phyloP scores from a whole-genome alignment of 2,329 filamentous ascomycete species.

The Cadophora luteo-olivacea region DNA sequence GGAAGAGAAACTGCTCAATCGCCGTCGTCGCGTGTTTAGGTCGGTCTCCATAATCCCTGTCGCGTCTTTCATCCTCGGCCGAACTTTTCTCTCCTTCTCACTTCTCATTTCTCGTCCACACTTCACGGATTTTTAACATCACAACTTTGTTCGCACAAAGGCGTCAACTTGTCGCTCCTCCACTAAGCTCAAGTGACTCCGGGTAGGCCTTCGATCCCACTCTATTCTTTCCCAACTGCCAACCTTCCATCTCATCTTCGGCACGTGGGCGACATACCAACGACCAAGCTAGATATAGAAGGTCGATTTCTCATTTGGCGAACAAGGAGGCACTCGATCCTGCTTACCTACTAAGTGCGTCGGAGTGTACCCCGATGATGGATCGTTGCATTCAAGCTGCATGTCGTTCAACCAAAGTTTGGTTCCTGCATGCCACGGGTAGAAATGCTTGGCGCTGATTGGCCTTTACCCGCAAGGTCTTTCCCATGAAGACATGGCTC shows the following conservation, averaged over 20 bases:
- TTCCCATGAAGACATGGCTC: neutral
- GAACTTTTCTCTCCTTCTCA: neutral
- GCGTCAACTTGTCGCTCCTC: no score
- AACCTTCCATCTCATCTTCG: neutral
- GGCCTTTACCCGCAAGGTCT: neutral
- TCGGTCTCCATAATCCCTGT: slow-evolving; percentile 21
- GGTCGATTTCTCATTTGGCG: slow-evolving; percentile 1
- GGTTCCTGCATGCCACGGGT: slow-evolving; percentile 25
- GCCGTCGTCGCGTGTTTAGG: slow-evolving; percentile 18
- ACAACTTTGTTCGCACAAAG: no score
- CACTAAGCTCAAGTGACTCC: no score
- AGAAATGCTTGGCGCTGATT: slow-evolving; percentile 18
- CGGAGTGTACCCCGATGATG: neutral
- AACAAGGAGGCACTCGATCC: slow-evolving; percentile 6
- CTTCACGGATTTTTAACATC: no score
- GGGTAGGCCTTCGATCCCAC: no score
- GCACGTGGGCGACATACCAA: slow-evolving; percentile 8
- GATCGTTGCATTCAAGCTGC: slow-evolving; percentile 19
- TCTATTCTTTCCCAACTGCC: neutral
- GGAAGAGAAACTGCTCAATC: no score
- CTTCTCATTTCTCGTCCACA: neutral
- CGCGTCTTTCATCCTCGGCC: neutral
- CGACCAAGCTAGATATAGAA: slow-evolving; percentile 20
- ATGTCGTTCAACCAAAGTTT: neutral
- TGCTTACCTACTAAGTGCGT: no score